Conservation (phyloP, 176 grass and related monocot species). For the Oryza australiensis region DNA sequence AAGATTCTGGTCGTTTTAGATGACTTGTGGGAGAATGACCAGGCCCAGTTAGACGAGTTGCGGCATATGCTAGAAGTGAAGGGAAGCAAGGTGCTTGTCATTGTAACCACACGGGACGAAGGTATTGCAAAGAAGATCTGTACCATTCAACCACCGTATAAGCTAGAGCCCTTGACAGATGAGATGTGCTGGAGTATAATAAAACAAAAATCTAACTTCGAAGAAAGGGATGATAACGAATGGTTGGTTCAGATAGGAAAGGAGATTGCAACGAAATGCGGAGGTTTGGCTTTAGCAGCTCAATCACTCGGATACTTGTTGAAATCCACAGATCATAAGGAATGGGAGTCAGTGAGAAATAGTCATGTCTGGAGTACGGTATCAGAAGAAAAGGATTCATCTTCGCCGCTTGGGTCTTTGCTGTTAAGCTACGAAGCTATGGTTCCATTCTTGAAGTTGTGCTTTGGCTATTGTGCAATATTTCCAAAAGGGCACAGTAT, state of each 20-base stretch:
- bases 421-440: conserved; percentile 7
- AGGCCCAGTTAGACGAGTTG: neutral
- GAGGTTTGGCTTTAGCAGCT: conserved; percentile 25
- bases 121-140: neutral
- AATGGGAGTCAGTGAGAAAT: neutral
- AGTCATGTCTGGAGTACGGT: neutral
- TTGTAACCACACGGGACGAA: neutral
- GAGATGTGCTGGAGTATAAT: conserved; percentile 35
- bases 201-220: conserved; percentile 1
- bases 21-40: conserved; percentile 31
- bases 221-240: neutral
- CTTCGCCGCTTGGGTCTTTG: neutral
- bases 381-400: neutral
- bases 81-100: neutral
- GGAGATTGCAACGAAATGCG: neutral
- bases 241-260: neutral
- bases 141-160: neutral
- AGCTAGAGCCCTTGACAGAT: neutral
- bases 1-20: conserved; percentile 27
- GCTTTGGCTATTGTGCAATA: neutral
- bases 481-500: too few relatives aligned
- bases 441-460: neutral
- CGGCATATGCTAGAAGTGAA: neutral
- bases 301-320: conserved; percentile 23
- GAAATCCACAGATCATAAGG: neutral